phyloP scores from a whole-genome alignment of 192 early-diverging fungal genomes.

The Lobulomyces angularis region DNA sequence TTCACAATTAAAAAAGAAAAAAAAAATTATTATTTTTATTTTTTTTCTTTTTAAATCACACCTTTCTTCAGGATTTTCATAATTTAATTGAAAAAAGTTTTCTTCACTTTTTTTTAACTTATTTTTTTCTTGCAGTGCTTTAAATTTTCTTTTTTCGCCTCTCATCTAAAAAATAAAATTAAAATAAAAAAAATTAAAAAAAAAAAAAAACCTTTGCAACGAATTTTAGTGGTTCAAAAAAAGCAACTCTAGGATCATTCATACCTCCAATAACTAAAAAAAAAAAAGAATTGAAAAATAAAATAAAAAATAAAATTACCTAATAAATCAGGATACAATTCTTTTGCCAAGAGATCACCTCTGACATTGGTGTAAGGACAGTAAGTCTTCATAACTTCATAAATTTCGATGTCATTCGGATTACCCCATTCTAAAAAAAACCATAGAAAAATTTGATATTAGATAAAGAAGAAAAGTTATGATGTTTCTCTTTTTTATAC shows the following conservation, averaged over 20 bases:
- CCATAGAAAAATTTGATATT: no score
- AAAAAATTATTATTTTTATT: constrained; percentile 1
- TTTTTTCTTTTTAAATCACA: background rate
- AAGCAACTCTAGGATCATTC: constrained; percentile 63
- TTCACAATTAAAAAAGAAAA: background rate
- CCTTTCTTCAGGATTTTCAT: no score
- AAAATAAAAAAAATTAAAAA: no score
- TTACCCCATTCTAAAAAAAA: constrained; percentile 18
- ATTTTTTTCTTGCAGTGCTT: background rate
- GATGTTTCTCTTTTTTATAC: background rate
- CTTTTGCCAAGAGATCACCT: constrained; percentile 14
- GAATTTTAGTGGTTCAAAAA: constrained; percentile 71
- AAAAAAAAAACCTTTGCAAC: no score
- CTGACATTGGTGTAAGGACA: constrained; percentile 14
- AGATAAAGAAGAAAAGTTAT: constrained; percentile 1
- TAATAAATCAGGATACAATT: no score
- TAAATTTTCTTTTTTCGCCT: constrained; percentile 19
- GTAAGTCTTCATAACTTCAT: constrained; percentile 13
- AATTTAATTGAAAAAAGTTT: no score
- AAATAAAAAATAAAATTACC: no score
- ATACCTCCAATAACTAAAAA: constrained; percentile 66
- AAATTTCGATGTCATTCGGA: constrained; percentile 9
- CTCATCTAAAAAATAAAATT: no score
- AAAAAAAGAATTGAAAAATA: constrained; percentile 35
- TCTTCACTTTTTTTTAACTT: background rate